Evolutionary conservation across 495 filamentous ascomycete genomes (phyloP), one percentile per base, ranked within the genome.

Genomic region (Annulohypoxylon stygium): DNA sequence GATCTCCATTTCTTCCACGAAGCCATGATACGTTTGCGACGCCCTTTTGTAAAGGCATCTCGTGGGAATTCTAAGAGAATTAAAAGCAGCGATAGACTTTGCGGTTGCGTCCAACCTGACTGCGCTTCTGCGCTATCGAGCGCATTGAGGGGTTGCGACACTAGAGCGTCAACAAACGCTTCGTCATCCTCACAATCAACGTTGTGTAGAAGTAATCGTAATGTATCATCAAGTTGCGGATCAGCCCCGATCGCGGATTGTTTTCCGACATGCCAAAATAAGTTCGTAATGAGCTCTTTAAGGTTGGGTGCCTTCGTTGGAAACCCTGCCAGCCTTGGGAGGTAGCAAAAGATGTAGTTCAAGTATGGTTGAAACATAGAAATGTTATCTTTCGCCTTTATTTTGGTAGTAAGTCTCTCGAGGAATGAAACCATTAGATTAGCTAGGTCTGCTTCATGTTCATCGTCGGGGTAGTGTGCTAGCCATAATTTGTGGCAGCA

Each of bases 401-500:
- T 55, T 8, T 65, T 50, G 20, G 71, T 62, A 43, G 23, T 5
- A 8, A 84, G 63, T 64, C 78, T 80, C 48, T 78, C 73, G 12
- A 83, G 60, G 62, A 84, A 81, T 14, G 77, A 71, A 55, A 73
- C 72, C 9, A 76, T 69, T 41, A 83, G 16, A 33, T 68, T 71
- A 0, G 76, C 78, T 11, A 78, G 77, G 4, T 81, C 79, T 8
- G 73, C 69, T 60, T 81, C 79, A 16, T 80, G 57, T 39, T 67
- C 69, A 3, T 76, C 81, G n/a, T 69, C 74, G n/a, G 80, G 78
- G 16, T 81, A 71, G 37, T 79, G 78, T 18, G 81, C 76, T 18
- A 82, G 41, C 78, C 82, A 84, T 3, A 79, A 60, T 2, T 76
- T 78, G 9, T 75, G 76, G 48, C 78, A 83, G 70, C 81, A 85